A percentile compares a stretch with the other conserved stretches of the same genome.
Conservation (phyloP, 2,329 filamentous ascomycete genomes). For the Emericellopsis atlantica region DNA sequence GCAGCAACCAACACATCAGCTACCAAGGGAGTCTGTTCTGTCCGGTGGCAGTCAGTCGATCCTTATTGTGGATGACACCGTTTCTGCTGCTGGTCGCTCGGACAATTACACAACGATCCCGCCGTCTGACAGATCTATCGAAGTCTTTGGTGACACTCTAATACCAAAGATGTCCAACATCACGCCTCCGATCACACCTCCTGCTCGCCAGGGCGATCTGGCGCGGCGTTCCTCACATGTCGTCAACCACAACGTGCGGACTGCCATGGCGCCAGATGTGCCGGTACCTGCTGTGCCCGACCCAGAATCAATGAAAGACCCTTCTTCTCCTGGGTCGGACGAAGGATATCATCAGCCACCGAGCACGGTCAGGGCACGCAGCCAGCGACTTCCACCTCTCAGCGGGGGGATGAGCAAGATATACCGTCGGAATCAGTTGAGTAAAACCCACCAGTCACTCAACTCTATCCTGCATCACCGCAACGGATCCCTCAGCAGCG, state of each 20-base stretch:
- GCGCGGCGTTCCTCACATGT: constrained; percentile 43
- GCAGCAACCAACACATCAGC: too few species aligned
- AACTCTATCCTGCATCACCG: constrained; percentile 40
- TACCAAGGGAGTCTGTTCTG: constrained; percentile 40
- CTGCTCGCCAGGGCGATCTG: constrained; percentile 25
- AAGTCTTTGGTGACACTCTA: constrained; percentile 40
- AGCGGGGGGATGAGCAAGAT: constrained; percentile 15
- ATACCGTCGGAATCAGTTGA: constrained; percentile 33
- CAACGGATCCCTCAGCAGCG: constrained; percentile 49
- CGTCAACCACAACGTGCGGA: constrained; percentile 31
- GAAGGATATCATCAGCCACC: constrained; percentile 8
- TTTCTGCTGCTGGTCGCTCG: constrained; percentile 29
- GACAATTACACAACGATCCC: constrained; percentile 34
- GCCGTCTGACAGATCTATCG: constrained; percentile 33
- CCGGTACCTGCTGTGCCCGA: constrained; percentile 36
- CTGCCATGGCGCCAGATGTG: constrained; percentile 21
- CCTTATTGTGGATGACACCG: constrained; percentile 66
- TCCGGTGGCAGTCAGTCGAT: constrained; percentile 83
- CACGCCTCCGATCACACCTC: constrained; percentile 51
- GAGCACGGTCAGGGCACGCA: constrained; percentile 6
- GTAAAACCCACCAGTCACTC: constrained; percentile 33
- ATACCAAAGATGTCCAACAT: constrained; percentile 35
- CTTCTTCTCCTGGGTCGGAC: constrained; percentile 14
- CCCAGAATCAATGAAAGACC: constrained; percentile 22
- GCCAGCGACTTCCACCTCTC: constrained; percentile 13